A percentile compares a stretch with the other conserved stretches of the same genome.
phyloP scores from a whole-genome alignment of 2,329 filamentous ascomycete genomes.

The Gaeumannomyces tritici region DNA sequence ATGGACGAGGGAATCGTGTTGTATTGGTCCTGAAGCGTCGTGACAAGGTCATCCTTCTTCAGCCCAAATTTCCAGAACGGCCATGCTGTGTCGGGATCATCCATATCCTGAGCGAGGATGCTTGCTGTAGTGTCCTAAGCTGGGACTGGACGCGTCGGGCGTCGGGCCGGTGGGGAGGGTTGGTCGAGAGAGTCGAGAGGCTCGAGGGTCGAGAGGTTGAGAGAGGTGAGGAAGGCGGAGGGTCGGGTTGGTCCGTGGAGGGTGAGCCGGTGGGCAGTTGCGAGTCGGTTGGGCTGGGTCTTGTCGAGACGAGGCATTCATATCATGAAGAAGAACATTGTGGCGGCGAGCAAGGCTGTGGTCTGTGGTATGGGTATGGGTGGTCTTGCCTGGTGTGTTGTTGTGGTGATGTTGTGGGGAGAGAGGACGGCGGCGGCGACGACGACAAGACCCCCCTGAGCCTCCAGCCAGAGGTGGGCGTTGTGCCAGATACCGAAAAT shows the following conservation, averaged over 20 bases:
- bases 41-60: slow-evolving; percentile 48
- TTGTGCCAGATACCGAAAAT: slow-evolving; percentile 4
- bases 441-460: not conserved
- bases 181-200: not conserved
- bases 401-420: not conserved
- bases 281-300: not conserved
- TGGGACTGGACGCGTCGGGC: not conserved
- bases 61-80: slow-evolving; percentile 55
- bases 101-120: slow-evolving; percentile 28
- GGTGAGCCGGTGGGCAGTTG: not conserved
- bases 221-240: not conserved
- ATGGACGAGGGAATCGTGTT: slow-evolving; percentile 47
- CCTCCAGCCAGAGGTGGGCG: slow-evolving; percentile 1
- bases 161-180: not conserved
- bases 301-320: not conserved
- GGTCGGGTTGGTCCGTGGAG: not conserved
- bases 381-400: not conserved
- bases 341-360: not conserved
- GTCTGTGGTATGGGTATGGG: no score
- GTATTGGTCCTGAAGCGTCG: slow-evolving; percentile 48
- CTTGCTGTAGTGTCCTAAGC: slow-evolving; percentile 1
- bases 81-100: slow-evolving; percentile 44
- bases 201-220: no score
- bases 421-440: not conserved
- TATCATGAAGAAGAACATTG: not conserved